These are phyloP conservation scores for Xanthoparmelia taractica DNA, from an alignment of 495 filamentous ascomycete species.

Conservation along the genomic window DNA sequence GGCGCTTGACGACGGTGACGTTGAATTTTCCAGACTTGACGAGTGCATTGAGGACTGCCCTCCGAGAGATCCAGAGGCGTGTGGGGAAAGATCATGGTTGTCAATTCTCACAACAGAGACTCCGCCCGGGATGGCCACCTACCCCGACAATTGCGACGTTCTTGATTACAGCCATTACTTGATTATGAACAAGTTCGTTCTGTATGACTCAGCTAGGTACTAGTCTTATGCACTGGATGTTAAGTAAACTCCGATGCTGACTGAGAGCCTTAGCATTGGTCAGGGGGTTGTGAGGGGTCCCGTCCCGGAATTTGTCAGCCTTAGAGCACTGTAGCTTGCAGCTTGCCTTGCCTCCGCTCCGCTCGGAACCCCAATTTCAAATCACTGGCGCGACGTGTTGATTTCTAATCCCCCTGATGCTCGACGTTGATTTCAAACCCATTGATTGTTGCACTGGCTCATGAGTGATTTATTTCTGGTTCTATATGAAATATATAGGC, in stretches of 20 bases:
- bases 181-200: neutral
- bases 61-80: constrained; percentile 52
- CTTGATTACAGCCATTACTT: constrained; percentile 15
- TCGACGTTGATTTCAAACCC: too few relatives aligned
- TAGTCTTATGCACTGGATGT: neutral
- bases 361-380: neutral
- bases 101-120: neutral
- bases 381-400: neutral
- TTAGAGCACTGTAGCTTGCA: too few relatives aligned
- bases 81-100: constrained; percentile 7
- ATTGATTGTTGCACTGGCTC: neutral
- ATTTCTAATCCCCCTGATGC: neutral
- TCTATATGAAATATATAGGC: too few relatives aligned
- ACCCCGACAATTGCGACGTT: constrained; percentile 22
- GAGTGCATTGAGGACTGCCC: constrained; percentile 47
- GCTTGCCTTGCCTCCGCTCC: neutral
- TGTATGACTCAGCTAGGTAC: neutral
- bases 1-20: constrained; percentile 52
- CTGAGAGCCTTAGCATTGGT: neutral
- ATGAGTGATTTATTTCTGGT: too few relatives aligned
- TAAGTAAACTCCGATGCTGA: neutral
- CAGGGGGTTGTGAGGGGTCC: neutral
- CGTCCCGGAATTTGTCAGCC: neutral
- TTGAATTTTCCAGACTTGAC: constrained; percentile 44
- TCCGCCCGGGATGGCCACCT: neutral